Evolutionary conservation across 202 grass and related monocot genomes (phyloP).

Genomic region (Musa balbisiana): DNA sequence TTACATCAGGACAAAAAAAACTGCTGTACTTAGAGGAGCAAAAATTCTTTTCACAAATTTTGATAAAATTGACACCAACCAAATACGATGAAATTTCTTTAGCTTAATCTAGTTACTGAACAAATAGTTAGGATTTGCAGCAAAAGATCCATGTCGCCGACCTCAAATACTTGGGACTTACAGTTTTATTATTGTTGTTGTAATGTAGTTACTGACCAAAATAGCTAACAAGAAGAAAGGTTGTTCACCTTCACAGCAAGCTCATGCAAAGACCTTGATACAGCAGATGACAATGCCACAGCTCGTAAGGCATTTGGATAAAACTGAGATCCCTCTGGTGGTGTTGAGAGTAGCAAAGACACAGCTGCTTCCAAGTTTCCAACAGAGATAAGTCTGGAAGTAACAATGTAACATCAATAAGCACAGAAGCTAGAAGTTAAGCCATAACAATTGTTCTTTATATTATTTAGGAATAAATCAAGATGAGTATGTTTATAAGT

Average conservation of each 20-base stretch:
- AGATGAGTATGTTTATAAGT: not conserved
- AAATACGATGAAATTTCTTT: too few relatives aligned
- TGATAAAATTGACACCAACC: too few relatives aligned
- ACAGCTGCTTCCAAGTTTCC: conserved; percentile 88
- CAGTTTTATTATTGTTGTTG: too few relatives aligned
- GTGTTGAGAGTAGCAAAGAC: conserved; percentile 83
- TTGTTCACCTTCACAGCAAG: conserved; percentile 87
- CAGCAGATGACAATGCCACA: conserved; percentile 88
- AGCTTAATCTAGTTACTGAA: not conserved
- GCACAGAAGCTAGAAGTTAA: not conserved
- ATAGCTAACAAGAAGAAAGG: not conserved
- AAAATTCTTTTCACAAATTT: too few relatives aligned
- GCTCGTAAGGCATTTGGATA: conserved; percentile 96
- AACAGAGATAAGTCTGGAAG: conserved; percentile 77
- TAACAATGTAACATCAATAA: conserved; percentile 3
- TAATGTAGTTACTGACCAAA: not conserved
- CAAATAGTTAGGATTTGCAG: too few relatives aligned
- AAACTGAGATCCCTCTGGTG: conserved; percentile 94
- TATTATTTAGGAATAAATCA: not conserved
- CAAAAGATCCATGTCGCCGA: too few relatives aligned
- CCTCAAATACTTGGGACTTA: too few relatives aligned
- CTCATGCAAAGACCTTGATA: conserved; percentile 92
- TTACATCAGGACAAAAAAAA: not conserved
- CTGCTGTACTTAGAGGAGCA: too few relatives aligned
- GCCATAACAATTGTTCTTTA: not conserved